These are phyloP conservation scores for Talaromyces marneffei DNA, from an alignment of 2,329 filamentous ascomycete genomes.

Conservation along the genomic window DNA sequence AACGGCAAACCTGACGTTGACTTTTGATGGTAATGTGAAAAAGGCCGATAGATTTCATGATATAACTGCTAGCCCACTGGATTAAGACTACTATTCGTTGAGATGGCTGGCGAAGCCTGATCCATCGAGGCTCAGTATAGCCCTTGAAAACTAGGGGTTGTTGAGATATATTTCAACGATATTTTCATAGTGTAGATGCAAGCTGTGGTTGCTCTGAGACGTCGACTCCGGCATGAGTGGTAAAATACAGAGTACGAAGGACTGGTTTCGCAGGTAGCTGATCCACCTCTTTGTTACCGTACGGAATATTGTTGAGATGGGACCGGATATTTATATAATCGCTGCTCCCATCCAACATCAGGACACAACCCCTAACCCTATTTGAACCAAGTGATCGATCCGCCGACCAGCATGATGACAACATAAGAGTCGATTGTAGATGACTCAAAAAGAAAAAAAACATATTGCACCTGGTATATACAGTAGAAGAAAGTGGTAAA, in stretches of 20 bases:
- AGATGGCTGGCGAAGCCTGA: neutral
- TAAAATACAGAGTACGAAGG: conserved; percentile 1
- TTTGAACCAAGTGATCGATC: too few species aligned
- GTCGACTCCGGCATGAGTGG: neutral
- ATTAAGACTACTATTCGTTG: neutral
- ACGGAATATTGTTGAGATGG: neutral
- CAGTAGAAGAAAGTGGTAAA: too few species aligned
- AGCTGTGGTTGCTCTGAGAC: neutral
- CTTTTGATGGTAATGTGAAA: too few species aligned
- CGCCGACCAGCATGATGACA: too few species aligned
- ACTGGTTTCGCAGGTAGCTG: neutral
- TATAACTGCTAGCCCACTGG: neutral
- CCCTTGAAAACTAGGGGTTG: neutral
- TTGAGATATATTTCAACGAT: neutral
- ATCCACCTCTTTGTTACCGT: neutral
- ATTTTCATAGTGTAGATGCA: neutral
- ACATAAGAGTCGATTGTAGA: too few species aligned
- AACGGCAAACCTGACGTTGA: too few species aligned
- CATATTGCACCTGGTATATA: too few species aligned
- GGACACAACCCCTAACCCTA: too few species aligned
- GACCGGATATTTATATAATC: neutral
- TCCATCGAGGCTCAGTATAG: neutral
- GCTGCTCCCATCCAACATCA: too few species aligned
- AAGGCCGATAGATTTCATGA: too few species aligned
- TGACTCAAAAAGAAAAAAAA: too few species aligned